Conservation (phyloP, 2,329 filamentous ascomycete species). For the Trichoderma citrinoviride region DNA sequence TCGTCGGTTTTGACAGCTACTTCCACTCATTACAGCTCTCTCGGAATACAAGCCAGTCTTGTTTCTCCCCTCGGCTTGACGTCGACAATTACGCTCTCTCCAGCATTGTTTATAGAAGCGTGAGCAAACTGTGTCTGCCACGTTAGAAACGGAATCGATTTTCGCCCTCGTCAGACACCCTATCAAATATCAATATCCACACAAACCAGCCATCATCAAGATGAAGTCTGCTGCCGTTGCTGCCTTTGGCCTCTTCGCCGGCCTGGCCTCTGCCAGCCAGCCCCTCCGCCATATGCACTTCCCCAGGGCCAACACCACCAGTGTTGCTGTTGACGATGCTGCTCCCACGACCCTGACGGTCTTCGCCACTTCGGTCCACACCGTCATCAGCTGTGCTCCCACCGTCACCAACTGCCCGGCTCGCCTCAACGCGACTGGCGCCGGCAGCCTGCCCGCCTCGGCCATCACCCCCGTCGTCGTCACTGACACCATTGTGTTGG, state of each 20-base stretch:
- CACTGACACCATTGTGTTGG: constrained; percentile 42
- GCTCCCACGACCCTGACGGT: constrained; percentile 46
- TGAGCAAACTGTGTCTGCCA: constrained; percentile 36
- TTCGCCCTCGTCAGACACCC: constrained; percentile 28
- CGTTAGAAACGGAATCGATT: constrained; percentile 35
- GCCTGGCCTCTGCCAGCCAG: constrained; percentile 22
- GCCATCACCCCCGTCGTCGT: constrained; percentile 36
- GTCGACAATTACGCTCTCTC: constrained; percentile 23
- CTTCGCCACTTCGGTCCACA: constrained; percentile 54
- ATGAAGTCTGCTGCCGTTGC: constrained; percentile 21
- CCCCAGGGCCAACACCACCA: constrained; percentile 30
- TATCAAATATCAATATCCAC: not conserved
- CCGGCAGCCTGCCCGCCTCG: constrained; percentile 37
- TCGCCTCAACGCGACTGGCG: constrained; percentile 31
- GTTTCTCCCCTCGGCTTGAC: constrained; percentile 28
- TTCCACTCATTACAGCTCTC: constrained; percentile 19
- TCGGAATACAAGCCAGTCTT: constrained; percentile 28
- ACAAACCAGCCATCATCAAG: constrained; percentile 4
- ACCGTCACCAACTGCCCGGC: constrained; percentile 57
- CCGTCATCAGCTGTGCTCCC: constrained; percentile 57
- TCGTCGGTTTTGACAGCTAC: constrained; percentile 13
- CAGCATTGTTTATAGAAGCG: constrained; percentile 27
- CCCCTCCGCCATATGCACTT: constrained; percentile 20
- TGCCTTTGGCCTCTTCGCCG: constrained; percentile 18
- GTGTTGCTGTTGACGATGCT: constrained; percentile 20